Conservation (phyloP, 139 green algal species). For the Chlorella ohadii region DNA sequence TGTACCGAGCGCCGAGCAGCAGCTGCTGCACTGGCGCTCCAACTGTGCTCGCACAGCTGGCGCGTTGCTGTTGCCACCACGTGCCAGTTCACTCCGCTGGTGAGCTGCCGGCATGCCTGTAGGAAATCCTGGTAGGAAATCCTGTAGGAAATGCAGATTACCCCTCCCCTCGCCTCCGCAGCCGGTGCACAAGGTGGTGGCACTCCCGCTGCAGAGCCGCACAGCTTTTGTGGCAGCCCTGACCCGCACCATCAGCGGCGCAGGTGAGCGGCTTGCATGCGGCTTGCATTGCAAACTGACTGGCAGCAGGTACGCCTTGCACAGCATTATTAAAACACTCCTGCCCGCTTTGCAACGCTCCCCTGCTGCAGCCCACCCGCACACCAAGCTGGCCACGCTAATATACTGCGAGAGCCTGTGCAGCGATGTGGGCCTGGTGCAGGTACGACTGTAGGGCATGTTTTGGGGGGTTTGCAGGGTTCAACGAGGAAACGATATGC, state of each 20-base stretch:
- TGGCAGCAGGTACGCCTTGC: too few species aligned
- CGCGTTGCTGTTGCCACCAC: too few species aligned
- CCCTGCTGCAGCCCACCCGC: not conserved
- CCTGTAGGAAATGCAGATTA: too few species aligned
- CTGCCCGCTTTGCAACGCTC: not conserved
- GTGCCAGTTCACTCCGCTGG: too few species aligned
- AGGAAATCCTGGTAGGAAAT: too few species aligned
- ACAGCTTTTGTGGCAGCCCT: slow-evolving; percentile 11
- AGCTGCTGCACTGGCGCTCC: not conserved
- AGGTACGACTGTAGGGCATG: too few species aligned
- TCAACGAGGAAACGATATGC: too few species aligned
- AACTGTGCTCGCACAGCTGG: too few species aligned
- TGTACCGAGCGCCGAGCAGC: not conserved
- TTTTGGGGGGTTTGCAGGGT: too few species aligned
- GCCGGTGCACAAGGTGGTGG: slow-evolving; percentile 1
- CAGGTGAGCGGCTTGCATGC: not conserved
- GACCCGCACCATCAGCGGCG: slow-evolving; percentile 19
- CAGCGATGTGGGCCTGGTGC: slow-evolving; percentile 70
- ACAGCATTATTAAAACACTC: too few species aligned
- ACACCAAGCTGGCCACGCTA: slow-evolving; percentile 85
- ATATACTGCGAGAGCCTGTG: slow-evolving; percentile 93
- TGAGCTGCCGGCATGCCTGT: too few species aligned
- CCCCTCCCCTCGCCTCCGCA: not conserved
- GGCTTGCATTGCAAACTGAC: not conserved
- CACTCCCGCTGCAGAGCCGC: not conserved